A percentile compares a stretch with the other conserved stretches of the same genome.
Evolutionary conservation across 352 stramenopile genomes (phyloP).

Genomic region (Phytophthora sp.): DNA sequence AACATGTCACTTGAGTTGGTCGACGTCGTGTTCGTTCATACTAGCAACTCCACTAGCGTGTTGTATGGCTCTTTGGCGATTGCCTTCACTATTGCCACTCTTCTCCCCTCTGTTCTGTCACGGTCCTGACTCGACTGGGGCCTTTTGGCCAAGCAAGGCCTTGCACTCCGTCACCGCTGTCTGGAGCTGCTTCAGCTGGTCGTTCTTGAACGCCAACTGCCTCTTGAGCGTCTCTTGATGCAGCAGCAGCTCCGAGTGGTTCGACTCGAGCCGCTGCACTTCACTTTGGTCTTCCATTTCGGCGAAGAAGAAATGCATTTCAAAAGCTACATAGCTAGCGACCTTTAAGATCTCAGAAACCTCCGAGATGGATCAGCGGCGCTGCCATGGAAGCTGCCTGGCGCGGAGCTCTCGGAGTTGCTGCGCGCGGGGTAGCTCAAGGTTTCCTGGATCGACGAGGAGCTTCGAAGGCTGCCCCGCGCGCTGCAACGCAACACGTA

Average conservation of each 20-base stretch:
- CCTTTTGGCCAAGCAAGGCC: constrained; percentile 2
- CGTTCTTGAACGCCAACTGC: constrained; percentile 47
- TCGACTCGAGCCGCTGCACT: constrained; percentile 58
- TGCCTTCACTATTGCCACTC: not conserved
- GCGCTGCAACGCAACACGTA: too few species aligned
- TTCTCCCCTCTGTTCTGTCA: not conserved
- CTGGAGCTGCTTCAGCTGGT: constrained; percentile 54
- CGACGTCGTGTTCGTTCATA: constrained; percentile 17
- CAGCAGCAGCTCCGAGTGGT: constrained; percentile 63
- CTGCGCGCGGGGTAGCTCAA: too few species aligned
- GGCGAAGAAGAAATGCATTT: too few species aligned
- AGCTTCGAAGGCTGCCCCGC: too few species aligned
- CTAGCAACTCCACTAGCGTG: not conserved
- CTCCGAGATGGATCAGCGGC: too few species aligned
- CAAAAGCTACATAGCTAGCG: too few species aligned
- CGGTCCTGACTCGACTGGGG: not conserved
- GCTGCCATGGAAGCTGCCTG: too few species aligned
- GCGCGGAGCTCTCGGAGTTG: too few species aligned
- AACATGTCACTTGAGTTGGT: constrained; percentile 35
- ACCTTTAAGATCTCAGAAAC: too few species aligned
- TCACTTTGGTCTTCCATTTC: constrained; percentile 35
- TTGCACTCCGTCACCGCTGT: constrained; percentile 42
- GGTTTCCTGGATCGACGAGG: too few species aligned
- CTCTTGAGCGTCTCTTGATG: constrained; percentile 60
- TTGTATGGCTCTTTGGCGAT: too few species aligned